Evolutionary conservation across 2,329 filamentous ascomycete genomes (phyloP), one percentile per base, ranked within the genome.

Genomic region (Hymenoscyphus fraxineus): DNA sequence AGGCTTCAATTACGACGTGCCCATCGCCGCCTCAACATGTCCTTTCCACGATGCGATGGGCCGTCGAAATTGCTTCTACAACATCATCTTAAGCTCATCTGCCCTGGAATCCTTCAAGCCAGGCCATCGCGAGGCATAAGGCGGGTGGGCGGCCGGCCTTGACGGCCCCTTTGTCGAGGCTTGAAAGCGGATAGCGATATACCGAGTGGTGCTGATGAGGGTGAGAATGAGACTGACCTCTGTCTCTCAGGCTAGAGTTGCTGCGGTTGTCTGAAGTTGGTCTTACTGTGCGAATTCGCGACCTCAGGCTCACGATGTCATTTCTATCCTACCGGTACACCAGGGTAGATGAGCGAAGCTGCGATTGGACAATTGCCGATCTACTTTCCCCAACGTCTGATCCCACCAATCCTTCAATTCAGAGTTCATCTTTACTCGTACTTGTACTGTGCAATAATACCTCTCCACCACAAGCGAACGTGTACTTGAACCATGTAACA

Each of bases 361-460:
- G 35, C 47, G 19, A 54, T 54, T 54, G 47, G 47, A 54, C 47
- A 54, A 54, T 54, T 54, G 19, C n/a, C 47, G 47, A 12, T 19
- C 47, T 54, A 12, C 1, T 22, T 27, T 27, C 19, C 7, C 47
- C 47, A 27, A 22, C 22, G 22, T 54, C 47, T 54, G 47, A 54
- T 54, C n/a, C n/a, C n/a, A n/a, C n/a, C n/a, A n/a, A n/a, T n/a
- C 47, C 47, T 54, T 27, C 47, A 54, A 54, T 54, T 22, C 47
- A 35, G 35, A 35, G 35, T 54, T 51, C 44, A 19, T 51, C 44
- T 51, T 51, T 51, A 19, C n/a, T n/a, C n/a, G n/a, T n/a, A n/a
- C n/a, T n/a, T n/a, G n/a, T n/a, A n/a, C n/a, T 22, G 16, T n/a
- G 19, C 15, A 47, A 51, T 51, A n/a, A 19, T 19, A 51, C 44